Evolutionary conservation across 176 grass and related monocot species (phyloP).

Genomic region (Ensete glaucum): DNA sequence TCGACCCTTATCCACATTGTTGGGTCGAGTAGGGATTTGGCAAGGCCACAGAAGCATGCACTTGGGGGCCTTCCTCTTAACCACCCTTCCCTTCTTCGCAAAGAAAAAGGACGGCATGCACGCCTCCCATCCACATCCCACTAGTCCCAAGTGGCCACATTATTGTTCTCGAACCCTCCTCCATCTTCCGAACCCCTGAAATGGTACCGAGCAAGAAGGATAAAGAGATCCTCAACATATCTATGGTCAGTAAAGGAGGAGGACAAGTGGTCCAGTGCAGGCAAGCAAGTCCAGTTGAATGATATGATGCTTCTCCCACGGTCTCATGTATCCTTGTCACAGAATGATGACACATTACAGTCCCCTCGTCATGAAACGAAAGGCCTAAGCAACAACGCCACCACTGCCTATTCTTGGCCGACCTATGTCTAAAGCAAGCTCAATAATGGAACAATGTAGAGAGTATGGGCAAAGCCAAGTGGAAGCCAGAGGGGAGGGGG

Average conservation of each 20-base stretch:
- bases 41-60: slow-evolving; percentile 5
- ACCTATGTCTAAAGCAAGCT: not conserved
- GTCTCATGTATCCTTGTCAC: not conserved
- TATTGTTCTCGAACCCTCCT: not conserved
- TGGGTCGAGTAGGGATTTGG: not conserved
- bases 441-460: not conserved
- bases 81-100: not conserved
- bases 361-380: too few relatives aligned
- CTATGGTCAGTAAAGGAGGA: not conserved
- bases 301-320: too few relatives aligned
- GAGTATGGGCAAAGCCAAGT: not conserved
- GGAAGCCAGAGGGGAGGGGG: not conserved
- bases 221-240: not conserved
- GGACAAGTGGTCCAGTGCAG: not conserved
- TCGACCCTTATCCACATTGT: not conserved
- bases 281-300: not conserved
- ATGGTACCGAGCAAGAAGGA: not conserved
- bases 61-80: not conserved
- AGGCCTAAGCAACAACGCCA: too few relatives aligned
- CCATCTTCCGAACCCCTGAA: not conserved
- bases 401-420: too few relatives aligned
- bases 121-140: not conserved
- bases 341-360: not conserved
- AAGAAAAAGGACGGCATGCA: slow-evolving; percentile 2
- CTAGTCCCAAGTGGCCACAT: slow-evolving; percentile 1